A percentile compares a stretch with the other conserved stretches of the same genome.
phyloP scores from a whole-genome alignment of 2,329 filamentous ascomycete genomes.

The Drechslerella dactyloides region DNA sequence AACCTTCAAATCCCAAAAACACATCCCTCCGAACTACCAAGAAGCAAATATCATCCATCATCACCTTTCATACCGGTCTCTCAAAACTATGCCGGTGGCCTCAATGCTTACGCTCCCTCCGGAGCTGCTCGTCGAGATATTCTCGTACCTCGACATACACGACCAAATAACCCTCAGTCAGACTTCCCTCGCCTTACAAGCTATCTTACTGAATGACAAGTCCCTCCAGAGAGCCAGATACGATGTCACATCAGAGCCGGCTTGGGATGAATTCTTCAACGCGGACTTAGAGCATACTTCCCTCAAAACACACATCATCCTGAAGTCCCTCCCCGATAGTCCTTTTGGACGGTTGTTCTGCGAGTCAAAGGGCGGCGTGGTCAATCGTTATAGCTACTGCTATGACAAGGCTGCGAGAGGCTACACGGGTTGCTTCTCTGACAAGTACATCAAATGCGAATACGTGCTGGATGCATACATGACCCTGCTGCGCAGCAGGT shows the following conservation, averaged over 20 bases:
- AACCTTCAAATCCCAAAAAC: too few relatives aligned
- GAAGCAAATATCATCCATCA: too few relatives aligned
- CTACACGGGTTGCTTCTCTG: too few relatives aligned
- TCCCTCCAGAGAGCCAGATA: conserved; percentile 21
- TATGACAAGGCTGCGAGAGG: neutral
- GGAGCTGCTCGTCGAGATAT: conserved; percentile 20
- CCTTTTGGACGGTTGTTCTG: conserved; percentile 16
- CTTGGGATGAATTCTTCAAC: neutral
- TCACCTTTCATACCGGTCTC: neutral
- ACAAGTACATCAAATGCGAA: too few relatives aligned
- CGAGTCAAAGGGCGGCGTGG: neutral
- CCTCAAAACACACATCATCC: conserved; percentile 6
- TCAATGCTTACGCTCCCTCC: conserved; percentile 21
- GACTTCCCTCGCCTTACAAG: conserved; percentile 3
- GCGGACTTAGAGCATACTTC: neutral
- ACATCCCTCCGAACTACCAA: too few relatives aligned
- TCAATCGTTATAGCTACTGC: conserved; percentile 13
- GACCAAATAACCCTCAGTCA: conserved; percentile 20
- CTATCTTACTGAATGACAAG: conserved; percentile 12
- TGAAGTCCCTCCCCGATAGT: neutral
- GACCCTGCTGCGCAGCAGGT: too few relatives aligned
- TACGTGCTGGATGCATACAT: too few relatives aligned
- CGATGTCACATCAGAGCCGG: neutral
- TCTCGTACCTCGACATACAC: conserved; percentile 17
- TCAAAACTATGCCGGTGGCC: neutral